phyloP scores from a whole-genome alignment of 2,329 filamentous ascomycete species.

The Penicillium brasilianum region DNA sequence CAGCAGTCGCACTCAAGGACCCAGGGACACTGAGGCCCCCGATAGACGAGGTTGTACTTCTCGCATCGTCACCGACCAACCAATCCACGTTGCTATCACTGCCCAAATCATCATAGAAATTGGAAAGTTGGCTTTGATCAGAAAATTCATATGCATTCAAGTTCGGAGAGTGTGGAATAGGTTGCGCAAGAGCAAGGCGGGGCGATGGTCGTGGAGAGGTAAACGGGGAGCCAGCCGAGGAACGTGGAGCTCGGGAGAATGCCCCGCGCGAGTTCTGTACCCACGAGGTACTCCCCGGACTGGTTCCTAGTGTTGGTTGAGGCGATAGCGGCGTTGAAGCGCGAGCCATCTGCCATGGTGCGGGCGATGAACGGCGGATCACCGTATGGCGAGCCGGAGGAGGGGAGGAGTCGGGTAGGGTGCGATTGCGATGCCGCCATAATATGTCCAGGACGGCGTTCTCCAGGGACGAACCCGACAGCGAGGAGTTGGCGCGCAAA shows the following conservation, averaged over 20 bases:
- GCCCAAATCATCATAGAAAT: slow-evolving; percentile 89
- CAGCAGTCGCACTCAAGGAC: slow-evolving; percentile 77
- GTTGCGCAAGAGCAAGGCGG: slow-evolving; percentile 84
- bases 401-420: slow-evolving; percentile 69
- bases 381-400: slow-evolving; percentile 87
- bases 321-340: slow-evolving; percentile 81
- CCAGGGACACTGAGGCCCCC: slow-evolving; percentile 70
- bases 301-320: slow-evolving; percentile 70
- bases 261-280: slow-evolving; percentile 73
- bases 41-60: slow-evolving; percentile 77
- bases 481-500: slow-evolving; percentile 74
- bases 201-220: slow-evolving; percentile 92
- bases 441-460: slow-evolving; percentile 89
- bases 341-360: slow-evolving; percentile 82
- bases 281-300: slow-evolving; percentile 82
- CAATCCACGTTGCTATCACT: slow-evolving; percentile 90
- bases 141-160: slow-evolving; percentile 96
- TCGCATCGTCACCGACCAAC: slow-evolving; percentile 87
- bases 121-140: slow-evolving; percentile 77
- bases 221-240: slow-evolving; percentile 82
- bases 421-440: slow-evolving; percentile 64
- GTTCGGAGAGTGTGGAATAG: slow-evolving; percentile 92
- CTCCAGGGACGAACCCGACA: slow-evolving; percentile 79
- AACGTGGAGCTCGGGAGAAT: slow-evolving; percentile 77
- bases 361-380: slow-evolving; percentile 87